These are phyloP conservation scores for Trypanosoma avium DNA, from an alignment of 208 protist species.

Conservation along the genomic window DNA sequence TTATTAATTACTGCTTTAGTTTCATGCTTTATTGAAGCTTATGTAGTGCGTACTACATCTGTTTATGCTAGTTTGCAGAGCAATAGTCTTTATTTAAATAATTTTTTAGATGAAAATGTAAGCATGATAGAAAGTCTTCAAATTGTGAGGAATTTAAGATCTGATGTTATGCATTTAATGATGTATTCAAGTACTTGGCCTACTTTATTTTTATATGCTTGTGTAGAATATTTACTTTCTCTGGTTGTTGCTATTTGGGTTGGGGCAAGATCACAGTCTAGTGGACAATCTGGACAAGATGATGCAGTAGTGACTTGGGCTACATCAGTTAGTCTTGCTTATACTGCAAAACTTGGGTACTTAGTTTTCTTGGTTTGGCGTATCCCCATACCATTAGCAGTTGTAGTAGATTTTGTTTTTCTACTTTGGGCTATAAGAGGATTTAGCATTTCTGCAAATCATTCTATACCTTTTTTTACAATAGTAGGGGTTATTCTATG, in stretches of 20 bases:
- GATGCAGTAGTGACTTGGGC: conserved; percentile 52
- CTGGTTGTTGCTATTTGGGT: conserved; percentile 52
- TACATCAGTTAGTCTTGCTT: conserved; percentile 49
- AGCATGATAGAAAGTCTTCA: conserved; percentile 46
- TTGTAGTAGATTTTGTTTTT: conserved; percentile 67
- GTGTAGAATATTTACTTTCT: conserved; percentile 59
- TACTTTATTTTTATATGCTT: conserved; percentile 57
- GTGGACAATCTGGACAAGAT: conserved; percentile 24
- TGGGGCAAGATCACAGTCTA: conserved; percentile 33
- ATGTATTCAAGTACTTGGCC: conserved; percentile 48
- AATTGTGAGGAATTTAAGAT: conserved; percentile 55
- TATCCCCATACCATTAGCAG: conserved; percentile 60
- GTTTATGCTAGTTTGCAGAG: conserved; percentile 31
- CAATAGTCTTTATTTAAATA: not conserved
- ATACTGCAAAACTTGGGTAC: conserved; percentile 62
- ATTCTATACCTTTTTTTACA: conserved; percentile 29
- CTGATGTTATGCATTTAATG: conserved; percentile 41
- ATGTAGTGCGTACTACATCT: conserved; percentile 56
- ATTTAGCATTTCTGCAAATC: conserved; percentile 29
- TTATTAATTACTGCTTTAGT: conserved; percentile 37
- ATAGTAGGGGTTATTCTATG: conserved; percentile 32
- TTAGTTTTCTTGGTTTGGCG: conserved; percentile 78
- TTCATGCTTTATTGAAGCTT: conserved; percentile 71
- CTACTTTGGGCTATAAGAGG: conserved; percentile 67
- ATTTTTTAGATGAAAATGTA: not conserved